Base-by-base conservation (phyloP, 2,329 filamentous ascomycete species). In the Nannizziopsis barbatae region DNA sequence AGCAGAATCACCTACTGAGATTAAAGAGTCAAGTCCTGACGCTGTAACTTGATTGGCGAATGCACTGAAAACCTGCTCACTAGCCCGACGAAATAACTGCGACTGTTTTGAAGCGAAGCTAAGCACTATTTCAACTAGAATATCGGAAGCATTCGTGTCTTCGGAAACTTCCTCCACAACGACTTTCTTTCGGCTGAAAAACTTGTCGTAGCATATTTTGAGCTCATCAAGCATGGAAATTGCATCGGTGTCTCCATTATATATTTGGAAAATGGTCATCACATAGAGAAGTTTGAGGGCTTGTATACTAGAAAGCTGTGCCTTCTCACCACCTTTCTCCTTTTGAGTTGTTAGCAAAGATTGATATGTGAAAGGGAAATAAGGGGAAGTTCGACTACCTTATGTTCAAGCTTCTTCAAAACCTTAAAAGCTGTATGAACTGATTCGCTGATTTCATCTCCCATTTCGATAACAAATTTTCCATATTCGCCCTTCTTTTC, bases 91-190 rank as follows among this genome's bases (percentile, higher is more conserved):
- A 71, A 94, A 85, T 45, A 96, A 72, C 8, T 82, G 79, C 1
- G 89, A 95, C 2, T 83, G 85, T 53, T 87, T 86, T 0, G 88
- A 86, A 2, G 93, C 78, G 68, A 96, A 87, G 45, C 86, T 86
- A n/a, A 96, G 72, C 6, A 98, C 67, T 45, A 96, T 84, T 60
- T 96, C 92, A 2, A 95, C 80, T 7, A 95, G 68, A 20, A 86
- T 75, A 58, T 86, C 81, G 0, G 86, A 84, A 1, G 66, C 66
- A 53, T 68, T 65, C 0, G 61, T 60, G 1, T 70, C 65, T 57
- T 78, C 71, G 35, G 68, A 27, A 27, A 3, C 22, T 27, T 27
- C 7, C 22, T 27, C 62, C 61, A 77, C 67, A 53, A 78, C 73
- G 0, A 68, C 66, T 44, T 74, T 70, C 55, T 80, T 75, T 43